phyloP scores from a whole-genome alignment of 2,329 filamentous ascomycete genomes.

The Scorias spongiosa region DNA sequence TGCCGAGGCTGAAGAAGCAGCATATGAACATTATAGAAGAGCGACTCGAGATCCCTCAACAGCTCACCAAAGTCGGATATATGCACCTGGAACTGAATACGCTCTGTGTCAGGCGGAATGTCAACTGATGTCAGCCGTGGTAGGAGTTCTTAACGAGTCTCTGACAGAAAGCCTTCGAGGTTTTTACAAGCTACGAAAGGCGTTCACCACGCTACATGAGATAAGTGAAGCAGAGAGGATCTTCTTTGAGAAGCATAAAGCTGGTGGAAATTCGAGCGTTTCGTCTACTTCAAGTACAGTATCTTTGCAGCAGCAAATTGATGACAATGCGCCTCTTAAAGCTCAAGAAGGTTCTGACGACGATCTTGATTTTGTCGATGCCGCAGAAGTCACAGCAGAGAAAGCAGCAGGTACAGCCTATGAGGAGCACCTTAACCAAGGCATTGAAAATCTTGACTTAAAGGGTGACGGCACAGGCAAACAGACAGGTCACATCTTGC shows the following conservation, averaged over 20 bases:
- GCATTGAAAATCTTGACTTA: conserved; percentile 6
- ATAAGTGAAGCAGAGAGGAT: conserved; percentile 62
- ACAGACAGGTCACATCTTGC: conserved; percentile 10
- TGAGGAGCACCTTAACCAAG: conserved; percentile 23
- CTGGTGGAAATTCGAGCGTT: background rate
- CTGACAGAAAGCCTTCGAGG: conserved; percentile 80
- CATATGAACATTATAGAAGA: conserved; percentile 60
- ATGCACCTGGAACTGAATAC: conserved; percentile 75
- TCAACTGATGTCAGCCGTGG: conserved; percentile 77
- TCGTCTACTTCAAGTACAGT: background rate
- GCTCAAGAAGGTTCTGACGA: conserved; percentile 14
- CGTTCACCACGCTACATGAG: conserved; percentile 65
- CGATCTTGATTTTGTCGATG: conserved; percentile 42
- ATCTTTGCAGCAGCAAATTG: background rate
- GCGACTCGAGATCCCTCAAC: conserved; percentile 47
- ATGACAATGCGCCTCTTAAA: background rate
- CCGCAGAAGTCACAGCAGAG: conserved; percentile 33
- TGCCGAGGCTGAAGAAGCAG: conserved; percentile 57
- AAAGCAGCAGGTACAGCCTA: conserved; percentile 33
- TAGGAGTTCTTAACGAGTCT: conserved; percentile 82
- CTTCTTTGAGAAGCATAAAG: conserved; percentile 13
- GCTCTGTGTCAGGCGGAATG: conserved; percentile 70
- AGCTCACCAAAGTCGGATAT: conserved; percentile 47
- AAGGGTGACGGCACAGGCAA: conserved; percentile 17
- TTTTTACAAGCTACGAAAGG: conserved; percentile 85